Evolutionary conservation across 305 asterid species (phyloP), one percentile per base, ranked within the genome.

Genomic region (Solanum hybrid): DNA sequence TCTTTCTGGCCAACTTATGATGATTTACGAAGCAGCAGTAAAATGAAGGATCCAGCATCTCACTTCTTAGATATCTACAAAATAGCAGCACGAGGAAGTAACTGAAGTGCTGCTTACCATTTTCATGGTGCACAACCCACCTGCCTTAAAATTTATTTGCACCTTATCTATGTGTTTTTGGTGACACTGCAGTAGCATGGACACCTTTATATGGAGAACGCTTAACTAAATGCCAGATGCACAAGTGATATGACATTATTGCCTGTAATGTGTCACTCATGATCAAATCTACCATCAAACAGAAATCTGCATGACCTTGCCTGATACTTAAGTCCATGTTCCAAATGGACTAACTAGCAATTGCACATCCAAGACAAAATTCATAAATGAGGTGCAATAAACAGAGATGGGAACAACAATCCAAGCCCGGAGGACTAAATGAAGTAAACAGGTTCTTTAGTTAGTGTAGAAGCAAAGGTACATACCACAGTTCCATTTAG

Each of bases 401-500:
- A 57, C 37, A 57, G 32, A 84, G 51, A 85, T 57, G 45, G 75
- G 76, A 84, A 51, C 22, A 84, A 20, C 39, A 84, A 51, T 17
- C 29, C 70, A 81, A 38, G 24, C 70, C 70, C n/a, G 1, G 68
- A 82, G 70, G 32, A 26, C 37, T 41, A 82, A 41, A 82, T 82
- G 87, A 39, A 39, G 36, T 13, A 26, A 82, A 82, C 36, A 26
- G 24, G 9, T 38, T 26, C 70, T 39, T 82, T 39, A 26, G 72
- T 38, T 39, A 0, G 26, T 1, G 41, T 11, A 57, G 33, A 20
- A 32, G 45, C 77, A 57, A 75, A 85, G 65, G 8, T 70, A 20
- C 95, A 85, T 96, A 97, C 95, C 95, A 14, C 95, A 94, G 87
- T 91, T 92, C 95, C 95, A 94, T 79, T 89, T 93, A 34, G 94